A percentile compares a stretch with the other conserved stretches of the same genome.
These are phyloP conservation scores for Teratosphaeria zuluensis DNA, from an alignment of 2,329 filamentous ascomycete genomes.

Conservation along the genomic window DNA sequence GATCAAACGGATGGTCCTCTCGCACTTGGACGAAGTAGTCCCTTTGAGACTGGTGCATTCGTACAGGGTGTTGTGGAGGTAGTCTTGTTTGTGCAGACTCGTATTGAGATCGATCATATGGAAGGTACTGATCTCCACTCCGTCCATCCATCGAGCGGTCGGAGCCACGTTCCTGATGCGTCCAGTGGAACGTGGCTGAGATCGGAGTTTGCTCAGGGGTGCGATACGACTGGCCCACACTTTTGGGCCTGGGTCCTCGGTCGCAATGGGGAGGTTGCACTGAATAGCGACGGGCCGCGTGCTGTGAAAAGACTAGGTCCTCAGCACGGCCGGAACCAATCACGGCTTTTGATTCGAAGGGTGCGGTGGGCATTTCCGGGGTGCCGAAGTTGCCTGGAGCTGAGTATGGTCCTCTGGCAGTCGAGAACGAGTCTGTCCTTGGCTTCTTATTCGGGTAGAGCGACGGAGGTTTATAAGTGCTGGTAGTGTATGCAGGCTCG, in stretches of 20 bases:
- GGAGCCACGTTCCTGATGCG: not conserved
- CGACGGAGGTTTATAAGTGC: slow-evolving; percentile 25
- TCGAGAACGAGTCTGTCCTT: slow-evolving; percentile 13
- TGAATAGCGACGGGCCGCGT: not conserved
- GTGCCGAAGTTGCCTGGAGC: slow-evolving; percentile 4
- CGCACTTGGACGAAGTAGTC: not conserved
- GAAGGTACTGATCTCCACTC: not conserved
- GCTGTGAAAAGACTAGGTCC: not conserved
- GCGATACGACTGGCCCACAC: not conserved
- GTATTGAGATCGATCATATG: not conserved
- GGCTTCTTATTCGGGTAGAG: slow-evolving; percentile 28
- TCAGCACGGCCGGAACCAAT: not conserved
- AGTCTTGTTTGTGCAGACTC: not conserved
- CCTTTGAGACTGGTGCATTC: not conserved
- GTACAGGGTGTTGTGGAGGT: not conserved
- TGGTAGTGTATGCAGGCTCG: slow-evolving; percentile 22
- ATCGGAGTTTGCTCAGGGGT: slow-evolving; percentile 2
- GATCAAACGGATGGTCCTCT: not conserved
- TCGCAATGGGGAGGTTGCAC: not conserved
- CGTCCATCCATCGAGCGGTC: not conserved
- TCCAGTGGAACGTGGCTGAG: not conserved
- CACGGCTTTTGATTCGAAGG: slow-evolving; percentile 7
- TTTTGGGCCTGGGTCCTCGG: not conserved
- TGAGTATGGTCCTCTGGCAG: slow-evolving; percentile 5
- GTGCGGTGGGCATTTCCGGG: slow-evolving; percentile 6